Conservation (phyloP, 192 early-diverging fungal genomes). For the Umbelopsis sp. region DNA sequence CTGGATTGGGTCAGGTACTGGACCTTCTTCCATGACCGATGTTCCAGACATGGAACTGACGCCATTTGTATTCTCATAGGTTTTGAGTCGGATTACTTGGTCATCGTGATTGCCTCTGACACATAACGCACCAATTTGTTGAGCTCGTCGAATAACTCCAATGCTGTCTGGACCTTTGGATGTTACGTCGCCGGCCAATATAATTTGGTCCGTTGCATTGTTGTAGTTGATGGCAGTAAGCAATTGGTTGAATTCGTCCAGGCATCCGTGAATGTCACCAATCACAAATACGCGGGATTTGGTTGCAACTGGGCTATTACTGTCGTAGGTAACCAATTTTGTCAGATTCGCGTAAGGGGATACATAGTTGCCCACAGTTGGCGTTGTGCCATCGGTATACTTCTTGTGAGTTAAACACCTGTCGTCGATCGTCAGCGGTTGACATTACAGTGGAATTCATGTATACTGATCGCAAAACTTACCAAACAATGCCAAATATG, state of each 20-base stretch:
- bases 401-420: neutral
- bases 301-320: neutral
- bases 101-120: constrained; percentile 81
- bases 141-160: constrained; percentile 54
- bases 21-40: constrained; percentile 27
- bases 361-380: neutral
- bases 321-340: constrained; percentile 4
- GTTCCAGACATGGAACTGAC: constrained; percentile 5
- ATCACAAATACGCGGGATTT: constrained; percentile 58
- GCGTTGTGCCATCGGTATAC: neutral
- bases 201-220: constrained; percentile 47
- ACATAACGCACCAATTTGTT: constrained; percentile 49
- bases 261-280: constrained; percentile 71
- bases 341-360: constrained; percentile 39
- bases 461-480: neutral
- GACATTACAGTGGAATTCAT: no score
- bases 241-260: constrained; percentile 55
- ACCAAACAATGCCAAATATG: constrained; percentile 7
- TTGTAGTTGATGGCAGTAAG: constrained; percentile 46
- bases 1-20: constrained; percentile 36
- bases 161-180: constrained; percentile 65
- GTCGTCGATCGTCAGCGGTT: neutral
- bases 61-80: constrained; percentile 25
- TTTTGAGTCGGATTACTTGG: constrained; percentile 59
- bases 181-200: constrained; percentile 70